Evolutionary conservation across 202 grass and related monocot species (phyloP), one percentile per base, ranked within the genome.

Genomic region (Setaria viridis): DNA sequence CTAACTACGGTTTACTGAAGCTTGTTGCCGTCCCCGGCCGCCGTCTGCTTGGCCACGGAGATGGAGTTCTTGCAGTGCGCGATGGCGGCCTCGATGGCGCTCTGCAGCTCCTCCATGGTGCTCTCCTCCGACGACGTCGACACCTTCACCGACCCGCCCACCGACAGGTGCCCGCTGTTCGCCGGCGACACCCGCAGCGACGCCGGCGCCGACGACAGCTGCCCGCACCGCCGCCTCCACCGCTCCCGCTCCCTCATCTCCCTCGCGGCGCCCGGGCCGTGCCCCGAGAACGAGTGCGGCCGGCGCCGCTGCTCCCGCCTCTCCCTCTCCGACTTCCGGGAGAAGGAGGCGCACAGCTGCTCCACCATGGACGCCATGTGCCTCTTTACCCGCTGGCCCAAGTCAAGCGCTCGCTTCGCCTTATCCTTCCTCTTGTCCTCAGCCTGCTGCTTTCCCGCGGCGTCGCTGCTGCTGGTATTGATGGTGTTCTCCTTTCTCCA

Each of bases 11-110:
- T 87, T 88, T 78, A 90, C 67, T 70, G 67, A 75, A 83, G 80
- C 59, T 1, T 42, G 67, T 19, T 6, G 72, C 39, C 50, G 10
- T 77, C 88, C 45, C 48, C 79, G 47, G 39, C 62, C 10, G 67
- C 10, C 30, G 53, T 69, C 72, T 69, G 48, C 60, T 84, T 86
- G 48, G 62, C 63, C 6, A 58, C 81, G 76, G 87, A 64, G 42
- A 94, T 90, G 85, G 97, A 99, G 70, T 89, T 99, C 87, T 99
- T 99, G 82, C 97, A 99, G 87, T 99, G 97, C 49, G 97, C 94
- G 81, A 99, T 97, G 92, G 97, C 94, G 7, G 97, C 94, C 86
- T 99, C 88, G 83, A 99, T 97, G 70, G 97, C 94, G 86, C 89
- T 94, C 57, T 97, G 94, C 54, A 99, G 90, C 85, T 99, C 97